Percentiles rank a stretch among this genome's conserved stretches.
Conservation (phyloP, 768 basidiomycete genomes). For the Daedaleopsis nitida region DNA sequence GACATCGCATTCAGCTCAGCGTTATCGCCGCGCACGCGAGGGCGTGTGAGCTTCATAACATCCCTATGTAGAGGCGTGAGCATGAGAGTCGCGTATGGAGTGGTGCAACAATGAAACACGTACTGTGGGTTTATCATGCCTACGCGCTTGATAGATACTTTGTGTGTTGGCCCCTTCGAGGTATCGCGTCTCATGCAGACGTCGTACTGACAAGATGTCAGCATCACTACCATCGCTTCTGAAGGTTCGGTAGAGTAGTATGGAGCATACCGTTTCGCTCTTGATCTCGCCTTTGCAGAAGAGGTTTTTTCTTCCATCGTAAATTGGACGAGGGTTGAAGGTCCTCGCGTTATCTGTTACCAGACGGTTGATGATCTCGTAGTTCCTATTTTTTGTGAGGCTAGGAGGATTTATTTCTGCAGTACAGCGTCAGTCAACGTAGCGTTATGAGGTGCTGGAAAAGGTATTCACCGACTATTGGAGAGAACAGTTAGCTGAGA, state of each 20-base stretch:
- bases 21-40: not conserved
- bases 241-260: not conserved
- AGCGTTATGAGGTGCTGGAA: no score
- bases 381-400: constrained; percentile 2
- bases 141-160: constrained; percentile 13
- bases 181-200: constrained; percentile 3
- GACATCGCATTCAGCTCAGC: constrained; percentile 6
- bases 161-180: not conserved
- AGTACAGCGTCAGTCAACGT: not conserved
- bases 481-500: not conserved
- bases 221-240: not conserved
- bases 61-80: not conserved
- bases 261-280: constrained; percentile 8
- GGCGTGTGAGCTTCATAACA: constrained; percentile 10
- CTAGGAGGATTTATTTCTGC: constrained; percentile 4
- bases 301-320: constrained; percentile 21
- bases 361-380: constrained; percentile 16
- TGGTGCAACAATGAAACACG: not conserved
- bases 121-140: constrained; percentile 13
- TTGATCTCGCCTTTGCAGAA: constrained; percentile 6
- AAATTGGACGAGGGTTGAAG: constrained; percentile 18
- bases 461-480: constrained; percentile 12
- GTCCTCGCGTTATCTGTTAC: constrained; percentile 8
- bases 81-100: not conserved
- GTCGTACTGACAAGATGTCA: constrained; percentile 6